These are phyloP conservation scores for Sporopachydermia lactativora DNA, from an alignment of 805 yeast genomes.

Conservation along the genomic window DNA sequence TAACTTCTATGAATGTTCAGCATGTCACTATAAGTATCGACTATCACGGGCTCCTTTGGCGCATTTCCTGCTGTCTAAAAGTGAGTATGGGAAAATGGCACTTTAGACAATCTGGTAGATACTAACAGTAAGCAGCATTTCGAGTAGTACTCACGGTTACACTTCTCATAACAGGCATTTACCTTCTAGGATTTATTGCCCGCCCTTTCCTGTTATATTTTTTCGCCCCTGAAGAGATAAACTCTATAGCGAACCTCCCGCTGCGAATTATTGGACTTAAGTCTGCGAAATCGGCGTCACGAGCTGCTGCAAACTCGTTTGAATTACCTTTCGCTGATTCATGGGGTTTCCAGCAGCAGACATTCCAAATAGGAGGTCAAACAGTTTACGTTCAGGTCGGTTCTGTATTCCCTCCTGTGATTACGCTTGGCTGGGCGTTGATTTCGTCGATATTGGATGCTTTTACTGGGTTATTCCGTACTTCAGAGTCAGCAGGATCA, in stretches of 20 bases:
- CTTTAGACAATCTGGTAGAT: too few relatives aligned
- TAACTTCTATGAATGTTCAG: not conserved
- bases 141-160: not conserved
- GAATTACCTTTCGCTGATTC: too few relatives aligned
- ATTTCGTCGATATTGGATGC: not conserved
- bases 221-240: not conserved
- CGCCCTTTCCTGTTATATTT: not conserved
- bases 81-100: not conserved
- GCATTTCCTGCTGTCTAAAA: not conserved
- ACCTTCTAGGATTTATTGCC: not conserved
- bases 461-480: not conserved
- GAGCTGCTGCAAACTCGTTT: too few relatives aligned
- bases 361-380: constrained; percentile 1
- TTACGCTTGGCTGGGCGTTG: not conserved
- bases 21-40: not conserved
- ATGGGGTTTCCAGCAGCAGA: not conserved
- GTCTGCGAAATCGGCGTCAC: too few relatives aligned
- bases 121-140: too few relatives aligned
- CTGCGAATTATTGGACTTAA: too few relatives aligned
- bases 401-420: not conserved
- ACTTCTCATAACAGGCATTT: not conserved
- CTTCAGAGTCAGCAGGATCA: not conserved
- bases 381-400: not conserved
- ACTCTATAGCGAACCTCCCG: not conserved
- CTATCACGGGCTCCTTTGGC: not conserved